Evolutionary conservation across 176 grass and related monocot species (phyloP).

Genomic region (Luzula sylvatica): DNA sequence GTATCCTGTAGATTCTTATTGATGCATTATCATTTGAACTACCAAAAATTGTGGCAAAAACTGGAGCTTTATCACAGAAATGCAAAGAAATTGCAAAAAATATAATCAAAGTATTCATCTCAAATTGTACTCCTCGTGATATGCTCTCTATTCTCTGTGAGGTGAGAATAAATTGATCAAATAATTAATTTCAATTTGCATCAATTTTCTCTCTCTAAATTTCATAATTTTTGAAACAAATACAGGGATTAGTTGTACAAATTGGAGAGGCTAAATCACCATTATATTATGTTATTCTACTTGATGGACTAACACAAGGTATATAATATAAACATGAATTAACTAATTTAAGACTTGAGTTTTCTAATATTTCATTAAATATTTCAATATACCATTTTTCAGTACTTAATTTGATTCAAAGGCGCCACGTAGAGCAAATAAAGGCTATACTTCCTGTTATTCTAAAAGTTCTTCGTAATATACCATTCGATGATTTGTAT

Average conservation of each 20-base stretch:
- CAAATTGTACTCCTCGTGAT: conserved; percentile 6
- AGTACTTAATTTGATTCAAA: conserved; percentile 64
- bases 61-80: conserved; percentile 8
- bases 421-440: conserved; percentile 73
- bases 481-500: conserved; percentile 45
- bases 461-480: conserved; percentile 48
- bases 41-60: conserved; percentile 6
- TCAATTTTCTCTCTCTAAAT: not conserved
- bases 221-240: conserved; percentile 13
- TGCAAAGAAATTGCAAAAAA: not conserved
- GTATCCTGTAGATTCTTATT: conserved; percentile 7
- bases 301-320: conserved; percentile 59
- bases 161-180: not conserved
- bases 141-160: conserved; percentile 14
- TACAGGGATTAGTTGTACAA: conserved; percentile 60
- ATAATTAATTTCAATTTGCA: not conserved
- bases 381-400: conserved; percentile 19
- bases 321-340: conserved; percentile 7
- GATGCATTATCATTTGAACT: conserved; percentile 13
- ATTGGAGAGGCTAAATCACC: conserved; percentile 29
- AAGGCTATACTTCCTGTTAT: conserved; percentile 60
- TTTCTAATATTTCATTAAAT: conserved; percentile 21
- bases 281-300: conserved; percentile 44
- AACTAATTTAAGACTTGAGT: conserved; percentile 7
- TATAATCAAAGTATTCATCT: conserved; percentile 9